Evolutionary conservation across 208 protist species (phyloP).

Genomic region (Crithidia acanthocephali): DNA sequence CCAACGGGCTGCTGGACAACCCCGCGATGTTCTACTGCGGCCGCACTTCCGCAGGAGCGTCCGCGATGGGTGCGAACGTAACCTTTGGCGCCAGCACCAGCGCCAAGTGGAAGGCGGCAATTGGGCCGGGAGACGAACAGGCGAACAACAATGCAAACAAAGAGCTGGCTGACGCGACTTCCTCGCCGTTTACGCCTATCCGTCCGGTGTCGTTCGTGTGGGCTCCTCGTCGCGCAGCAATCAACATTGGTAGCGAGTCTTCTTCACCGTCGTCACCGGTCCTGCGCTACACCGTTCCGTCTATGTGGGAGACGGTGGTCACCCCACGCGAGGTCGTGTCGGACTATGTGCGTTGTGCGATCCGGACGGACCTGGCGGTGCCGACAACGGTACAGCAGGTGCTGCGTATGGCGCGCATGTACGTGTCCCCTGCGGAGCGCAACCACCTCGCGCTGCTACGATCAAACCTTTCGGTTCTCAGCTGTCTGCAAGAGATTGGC

Average conservation of each 20-base stretch:
- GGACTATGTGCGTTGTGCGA: conserved; percentile 74
- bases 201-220: conserved; percentile 27
- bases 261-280: not conserved
- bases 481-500: conserved; percentile 55
- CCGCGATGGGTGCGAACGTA: conserved; percentile 7
- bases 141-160: not conserved
- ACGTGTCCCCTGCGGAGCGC: conserved; percentile 73
- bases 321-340: conserved; percentile 79
- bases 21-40: conserved; percentile 70
- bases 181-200: conserved; percentile 17
- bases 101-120: not conserved
- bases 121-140: not conserved
- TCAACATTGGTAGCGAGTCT: not conserved
- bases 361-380: conserved; percentile 54
- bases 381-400: conserved; percentile 74
- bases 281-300: conserved; percentile 20
- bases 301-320: conserved; percentile 33
- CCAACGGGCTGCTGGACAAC: conserved; percentile 83
- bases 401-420: conserved; percentile 73
- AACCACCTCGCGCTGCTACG: conserved; percentile 65
- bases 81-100: conserved; percentile 6
- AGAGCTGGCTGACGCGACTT: not conserved
- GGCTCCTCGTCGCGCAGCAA: conserved; percentile 4
- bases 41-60: not conserved
- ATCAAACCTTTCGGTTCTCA: conserved; percentile 57